Conservation (phyloP, 2,329 filamentous ascomycete species). For the Volutella citrinella region DNA sequence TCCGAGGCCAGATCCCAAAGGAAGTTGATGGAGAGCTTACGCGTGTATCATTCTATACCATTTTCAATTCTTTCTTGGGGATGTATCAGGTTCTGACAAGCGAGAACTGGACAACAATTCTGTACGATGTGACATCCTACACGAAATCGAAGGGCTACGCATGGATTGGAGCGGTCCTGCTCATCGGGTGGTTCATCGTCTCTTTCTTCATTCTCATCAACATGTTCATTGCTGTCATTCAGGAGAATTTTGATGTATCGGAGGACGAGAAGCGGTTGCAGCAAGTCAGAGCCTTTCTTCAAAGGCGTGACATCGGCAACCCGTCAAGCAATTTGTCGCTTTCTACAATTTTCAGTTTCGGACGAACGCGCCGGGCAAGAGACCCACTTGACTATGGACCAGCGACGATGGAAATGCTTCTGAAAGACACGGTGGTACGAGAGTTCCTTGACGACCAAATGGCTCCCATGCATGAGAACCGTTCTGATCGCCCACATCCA, state of each 20-base stretch:
- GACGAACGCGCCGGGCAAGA: constrained; percentile 57
- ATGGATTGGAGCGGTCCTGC: constrained; percentile 89
- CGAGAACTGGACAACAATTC: constrained; percentile 88
- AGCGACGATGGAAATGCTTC: constrained; percentile 89
- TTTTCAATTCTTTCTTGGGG: constrained; percentile 93
- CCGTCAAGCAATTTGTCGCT: constrained; percentile 73
- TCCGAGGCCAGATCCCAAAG: constrained; percentile 77
- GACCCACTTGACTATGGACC: constrained; percentile 91
- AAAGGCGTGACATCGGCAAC: constrained; percentile 80
- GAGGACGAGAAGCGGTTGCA: constrained; percentile 97
- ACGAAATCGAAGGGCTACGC: constrained; percentile 66
- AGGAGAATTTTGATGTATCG: constrained; percentile 98
- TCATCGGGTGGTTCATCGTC: constrained; percentile 94
- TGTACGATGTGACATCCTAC: constrained; percentile 77
- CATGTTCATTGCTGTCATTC: constrained; percentile 99
- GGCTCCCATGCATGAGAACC: constrained; percentile 25
- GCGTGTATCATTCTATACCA: constrained; percentile 77
- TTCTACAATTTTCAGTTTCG: constrained; percentile 65
- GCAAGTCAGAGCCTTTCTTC: constrained; percentile 92
- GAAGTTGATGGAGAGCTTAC: constrained; percentile 62
- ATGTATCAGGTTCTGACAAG: constrained; percentile 98
- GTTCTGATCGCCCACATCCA: constrained; percentile 26
- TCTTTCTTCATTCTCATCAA: constrained; percentile 95
- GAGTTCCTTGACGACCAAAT: constrained; percentile 77
- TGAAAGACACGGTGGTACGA: constrained; percentile 92